These are phyloP conservation scores for Alternaria gansuensis DNA, from an alignment of 2,329 filamentous ascomycete genomes.

Conservation along the genomic window DNA sequence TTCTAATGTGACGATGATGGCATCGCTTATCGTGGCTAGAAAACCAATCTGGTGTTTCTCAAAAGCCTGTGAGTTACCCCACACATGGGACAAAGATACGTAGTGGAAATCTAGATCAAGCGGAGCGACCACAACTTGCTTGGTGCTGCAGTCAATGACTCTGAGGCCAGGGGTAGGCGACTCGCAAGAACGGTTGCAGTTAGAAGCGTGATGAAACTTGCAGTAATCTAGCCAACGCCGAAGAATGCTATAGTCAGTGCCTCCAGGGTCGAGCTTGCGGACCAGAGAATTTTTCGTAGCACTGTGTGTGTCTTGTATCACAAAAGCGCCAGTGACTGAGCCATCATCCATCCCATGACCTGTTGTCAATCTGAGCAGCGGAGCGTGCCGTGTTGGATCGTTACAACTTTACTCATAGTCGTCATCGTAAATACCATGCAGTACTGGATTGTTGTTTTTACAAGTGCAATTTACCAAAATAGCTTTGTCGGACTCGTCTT, in stretches of 20 bases:
- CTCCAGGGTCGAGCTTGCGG: fast-evolving
- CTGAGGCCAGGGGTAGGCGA: neutral
- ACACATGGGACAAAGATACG: neutral
- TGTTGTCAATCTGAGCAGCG: neutral
- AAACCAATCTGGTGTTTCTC: fast-evolving
- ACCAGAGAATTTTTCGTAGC: fast-evolving
- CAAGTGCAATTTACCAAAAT: too few species aligned
- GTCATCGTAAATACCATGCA: neutral
- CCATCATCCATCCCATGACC: too few species aligned
- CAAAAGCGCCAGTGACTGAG: neutral
- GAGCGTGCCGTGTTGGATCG: neutral
- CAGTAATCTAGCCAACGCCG: neutral
- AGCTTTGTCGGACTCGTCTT: neutral
- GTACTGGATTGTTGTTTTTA: too few species aligned
- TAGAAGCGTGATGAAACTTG: fast-evolving
- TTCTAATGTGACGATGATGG: neutral
- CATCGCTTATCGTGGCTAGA: neutral
- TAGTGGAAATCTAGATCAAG: neutral
- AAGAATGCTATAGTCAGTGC: neutral
- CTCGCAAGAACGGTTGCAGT: fast-evolving
- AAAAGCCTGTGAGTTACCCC: neutral
- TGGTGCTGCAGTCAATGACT: neutral
- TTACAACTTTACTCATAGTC: too few species aligned
- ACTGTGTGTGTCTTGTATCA: fast-evolving
- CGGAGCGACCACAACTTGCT: neutral